phyloP scores from a whole-genome alignment of 2,329 filamentous ascomycete genomes.

The Penicillium crustosum region DNA sequence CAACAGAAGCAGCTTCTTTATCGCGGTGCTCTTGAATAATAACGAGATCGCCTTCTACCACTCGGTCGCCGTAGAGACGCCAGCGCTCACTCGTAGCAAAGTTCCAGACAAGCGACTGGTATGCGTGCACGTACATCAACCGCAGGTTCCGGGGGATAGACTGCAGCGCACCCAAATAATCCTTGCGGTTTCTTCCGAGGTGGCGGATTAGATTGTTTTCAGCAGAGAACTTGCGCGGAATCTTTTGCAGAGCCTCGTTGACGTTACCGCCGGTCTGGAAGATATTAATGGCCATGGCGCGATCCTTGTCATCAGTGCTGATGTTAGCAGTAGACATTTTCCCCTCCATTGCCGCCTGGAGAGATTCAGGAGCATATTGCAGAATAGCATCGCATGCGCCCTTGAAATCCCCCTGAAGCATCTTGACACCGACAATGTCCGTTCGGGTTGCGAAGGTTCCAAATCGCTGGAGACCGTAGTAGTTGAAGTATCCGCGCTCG shows the following conservation, averaged over 20 bases:
- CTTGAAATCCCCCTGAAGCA: slow-evolving; percentile 78
- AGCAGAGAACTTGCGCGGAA: slow-evolving; percentile 80
- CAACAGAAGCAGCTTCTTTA: slow-evolving; percentile 39
- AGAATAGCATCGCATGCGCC: slow-evolving; percentile 77
- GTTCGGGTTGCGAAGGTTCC: slow-evolving; percentile 85
- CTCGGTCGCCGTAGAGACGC: slow-evolving; percentile 68
- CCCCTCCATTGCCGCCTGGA: slow-evolving; percentile 56
- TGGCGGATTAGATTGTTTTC: slow-evolving; percentile 78
- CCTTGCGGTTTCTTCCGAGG: slow-evolving; percentile 58
- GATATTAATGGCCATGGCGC: slow-evolving; percentile 73
- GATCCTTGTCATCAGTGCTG: slow-evolving; percentile 72
- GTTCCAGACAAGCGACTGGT: slow-evolving; percentile 96
- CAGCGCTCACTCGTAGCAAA: slow-evolving; percentile 77
- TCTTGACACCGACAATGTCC: slow-evolving; percentile 78
- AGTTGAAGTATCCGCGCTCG: slow-evolving; percentile 87
- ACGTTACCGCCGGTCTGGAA: slow-evolving; percentile 65
- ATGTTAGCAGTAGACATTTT: slow-evolving; percentile 48
- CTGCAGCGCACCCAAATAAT: slow-evolving; percentile 79
- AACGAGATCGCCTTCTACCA: slow-evolving; percentile 84
- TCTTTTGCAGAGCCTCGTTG: slow-evolving; percentile 60
- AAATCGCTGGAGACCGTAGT: slow-evolving; percentile 96
- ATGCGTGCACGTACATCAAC: slow-evolving; percentile 95
- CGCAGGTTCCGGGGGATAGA: slow-evolving; percentile 78
- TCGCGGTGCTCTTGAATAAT: slow-evolving; percentile 61
- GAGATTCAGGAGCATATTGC: slow-evolving; percentile 64